Evolutionary conservation across 768 basidiomycete genomes (phyloP), one percentile per base, ranked within the genome.

Genomic region (Melanogaster broomeanus): DNA sequence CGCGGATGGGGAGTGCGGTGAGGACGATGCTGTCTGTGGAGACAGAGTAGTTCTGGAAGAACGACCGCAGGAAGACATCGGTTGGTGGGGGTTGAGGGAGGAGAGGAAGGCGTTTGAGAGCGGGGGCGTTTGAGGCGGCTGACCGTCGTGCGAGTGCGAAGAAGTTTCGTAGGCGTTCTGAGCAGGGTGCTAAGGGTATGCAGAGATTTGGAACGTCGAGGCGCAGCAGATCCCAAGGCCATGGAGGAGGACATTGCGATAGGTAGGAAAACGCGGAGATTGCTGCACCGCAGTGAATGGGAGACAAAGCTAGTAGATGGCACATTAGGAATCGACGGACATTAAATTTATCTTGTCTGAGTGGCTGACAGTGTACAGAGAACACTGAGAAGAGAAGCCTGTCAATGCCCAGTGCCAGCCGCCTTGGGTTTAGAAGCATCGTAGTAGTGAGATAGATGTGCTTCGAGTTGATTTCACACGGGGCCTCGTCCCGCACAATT

Each of bases 21-120:
- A 88, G 80, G 34, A 88, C 74, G 37, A 88, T 71, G 8, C 79
- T 81, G 56, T 83, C 78, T 2, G 77, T 67, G 15, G 65, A 61
- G 51, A 61, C 45, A 25, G 78, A 77, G 51, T 84, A 80, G 50
- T 81, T 80, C 61, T 87, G 84, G 12, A n/a, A 89, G 69, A 1
- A 85, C 82, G 35, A 87, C 68, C 48, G 78, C 70, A 4, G 75
- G 69, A 9, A 57, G 53, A 15, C 51, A 24, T 3, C 53, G 38
- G 9, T 41, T 43, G 13, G 31, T 43, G 2, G 57, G 57, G 1
- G 57, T 51, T 5, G 57, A 52, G 11, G 58, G 31, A 6, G 45
- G 48, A 25, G 51, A 53, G 18, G 57, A 49, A 4, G 60, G 51
- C 7, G 51, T 33, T 13, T 45, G 55, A 22, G 49, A 13, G 16